Conservation (phyloP, 148 eudicot species). For the Arbutus unedo region DNA sequence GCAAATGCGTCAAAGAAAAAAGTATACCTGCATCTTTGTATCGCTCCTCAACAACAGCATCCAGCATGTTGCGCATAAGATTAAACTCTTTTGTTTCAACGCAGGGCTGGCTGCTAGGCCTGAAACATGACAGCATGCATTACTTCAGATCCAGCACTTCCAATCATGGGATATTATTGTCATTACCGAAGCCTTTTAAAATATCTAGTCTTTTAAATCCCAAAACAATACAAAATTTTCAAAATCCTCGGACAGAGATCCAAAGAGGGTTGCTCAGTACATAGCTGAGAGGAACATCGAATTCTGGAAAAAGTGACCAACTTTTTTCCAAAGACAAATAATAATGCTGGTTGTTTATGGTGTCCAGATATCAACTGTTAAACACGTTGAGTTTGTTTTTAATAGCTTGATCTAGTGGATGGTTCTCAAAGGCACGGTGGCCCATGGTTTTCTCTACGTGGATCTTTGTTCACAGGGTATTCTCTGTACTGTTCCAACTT, state of each 20-base stretch:
- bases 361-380: not conserved
- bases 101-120: conserved; percentile 75
- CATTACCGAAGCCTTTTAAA: not conserved
- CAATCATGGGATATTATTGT: too few species aligned
- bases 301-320: not conserved
- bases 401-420: not conserved
- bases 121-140: conserved; percentile 25
- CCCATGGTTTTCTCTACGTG: not conserved
- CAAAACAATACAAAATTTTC: not conserved
- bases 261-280: not conserved
- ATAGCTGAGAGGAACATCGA: not conserved
- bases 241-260: not conserved
- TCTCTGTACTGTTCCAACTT: not conserved
- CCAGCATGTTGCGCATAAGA: conserved; percentile 78
- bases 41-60: conserved; percentile 83
- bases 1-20: not conserved
- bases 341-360: not conserved
- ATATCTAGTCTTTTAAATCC: not conserved
- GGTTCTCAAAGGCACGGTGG: not conserved
- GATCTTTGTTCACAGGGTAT: not conserved
- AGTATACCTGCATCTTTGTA: conserved; percentile 84
- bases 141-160: not conserved
- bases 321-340: not conserved
- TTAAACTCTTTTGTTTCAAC: conserved; percentile 68
- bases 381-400: not conserved